Evolutionary conservation across 1,284 basidiomycete genomes (phyloP).

Genomic region (Fomitopsis betulina): DNA sequence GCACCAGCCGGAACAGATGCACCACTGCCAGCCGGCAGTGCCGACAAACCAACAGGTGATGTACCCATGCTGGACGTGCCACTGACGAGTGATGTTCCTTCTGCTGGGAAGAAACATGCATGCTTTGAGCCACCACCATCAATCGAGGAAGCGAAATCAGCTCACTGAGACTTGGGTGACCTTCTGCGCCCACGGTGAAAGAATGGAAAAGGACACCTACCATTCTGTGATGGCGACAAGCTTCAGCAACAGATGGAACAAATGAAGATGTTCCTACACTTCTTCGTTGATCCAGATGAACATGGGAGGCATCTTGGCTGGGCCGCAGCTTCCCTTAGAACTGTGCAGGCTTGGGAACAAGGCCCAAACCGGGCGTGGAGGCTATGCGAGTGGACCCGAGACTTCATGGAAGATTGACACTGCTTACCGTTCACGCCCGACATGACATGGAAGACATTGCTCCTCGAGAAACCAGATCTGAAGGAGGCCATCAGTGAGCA

Average conservation of each 20-base stretch:
- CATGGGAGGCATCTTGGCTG: neutral
- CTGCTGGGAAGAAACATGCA: neutral
- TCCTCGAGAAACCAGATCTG: conserved; percentile 24
- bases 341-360: neutral
- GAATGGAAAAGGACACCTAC: neutral
- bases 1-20: too few species aligned
- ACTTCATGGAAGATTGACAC: conserved; percentile 12
- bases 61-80: too few species aligned
- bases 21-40: too few species aligned
- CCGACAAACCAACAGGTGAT: too few species aligned
- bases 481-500: conserved; percentile 16
- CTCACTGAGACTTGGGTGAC: neutral
- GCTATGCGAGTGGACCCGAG: conserved; percentile 14
- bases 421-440: conserved; percentile 14
- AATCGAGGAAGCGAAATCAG: neutral
- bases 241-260: conserved; percentile 7
- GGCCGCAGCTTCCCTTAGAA: conserved; percentile 4
- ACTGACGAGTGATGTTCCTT: too few species aligned
- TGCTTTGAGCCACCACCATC: neutral
- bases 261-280: conserved; percentile 9
- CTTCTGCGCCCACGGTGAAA: conserved; percentile 5
- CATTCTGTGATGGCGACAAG: neutral
- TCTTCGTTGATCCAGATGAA: neutral
- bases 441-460: conserved; percentile 19
- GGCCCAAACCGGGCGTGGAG: neutral